Percentiles rank a stretch among this genome's conserved stretches.
Evolutionary conservation across 176 grass and related monocot genomes (phyloP).

Genomic region (Zizania latifolia): DNA sequence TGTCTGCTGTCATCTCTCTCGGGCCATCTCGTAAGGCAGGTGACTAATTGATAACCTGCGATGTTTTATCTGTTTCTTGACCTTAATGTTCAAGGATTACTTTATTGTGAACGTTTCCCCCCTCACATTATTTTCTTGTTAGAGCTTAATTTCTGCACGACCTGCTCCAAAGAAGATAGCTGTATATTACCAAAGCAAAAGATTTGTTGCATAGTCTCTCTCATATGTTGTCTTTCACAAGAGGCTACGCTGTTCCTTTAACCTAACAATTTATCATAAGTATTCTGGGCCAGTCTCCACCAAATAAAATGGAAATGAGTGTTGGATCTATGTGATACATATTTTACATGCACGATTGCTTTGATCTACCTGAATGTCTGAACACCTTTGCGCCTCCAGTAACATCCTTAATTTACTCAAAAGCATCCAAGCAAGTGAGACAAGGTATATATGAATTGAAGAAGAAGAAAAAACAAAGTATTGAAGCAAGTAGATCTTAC

Average conservation of each 20-base stretch:
- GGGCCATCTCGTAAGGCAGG: slow-evolving; percentile 2
- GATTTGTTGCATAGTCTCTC: not conserved
- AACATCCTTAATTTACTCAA: not conserved
- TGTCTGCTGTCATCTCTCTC: not conserved
- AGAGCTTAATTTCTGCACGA: slow-evolving; percentile 2
- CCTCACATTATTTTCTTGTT: not conserved
- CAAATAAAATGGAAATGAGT: slow-evolving; percentile 7
- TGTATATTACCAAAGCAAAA: slow-evolving; percentile 7
- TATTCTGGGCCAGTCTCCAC: not conserved
- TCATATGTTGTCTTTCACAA: not conserved
- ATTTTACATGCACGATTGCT: not conserved
- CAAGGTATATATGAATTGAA: not conserved
- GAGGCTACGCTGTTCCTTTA: not conserved
- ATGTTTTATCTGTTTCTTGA: not conserved
- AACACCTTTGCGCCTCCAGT: not conserved
- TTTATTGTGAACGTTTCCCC: not conserved
- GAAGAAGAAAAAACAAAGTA: not conserved
- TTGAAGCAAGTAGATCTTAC: not conserved
- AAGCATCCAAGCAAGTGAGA: not conserved
- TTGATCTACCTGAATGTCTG: slow-evolving; percentile 5
- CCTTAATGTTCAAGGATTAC: not conserved
- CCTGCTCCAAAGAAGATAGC: not conserved
- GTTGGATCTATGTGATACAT: not conserved
- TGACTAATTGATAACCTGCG: not conserved
- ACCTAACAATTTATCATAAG: slow-evolving; percentile 1